Evolutionary conservation across 306 rosid species (phyloP), one percentile per base, ranked within the genome.

Genomic region (Abrus precatorius): DNA sequence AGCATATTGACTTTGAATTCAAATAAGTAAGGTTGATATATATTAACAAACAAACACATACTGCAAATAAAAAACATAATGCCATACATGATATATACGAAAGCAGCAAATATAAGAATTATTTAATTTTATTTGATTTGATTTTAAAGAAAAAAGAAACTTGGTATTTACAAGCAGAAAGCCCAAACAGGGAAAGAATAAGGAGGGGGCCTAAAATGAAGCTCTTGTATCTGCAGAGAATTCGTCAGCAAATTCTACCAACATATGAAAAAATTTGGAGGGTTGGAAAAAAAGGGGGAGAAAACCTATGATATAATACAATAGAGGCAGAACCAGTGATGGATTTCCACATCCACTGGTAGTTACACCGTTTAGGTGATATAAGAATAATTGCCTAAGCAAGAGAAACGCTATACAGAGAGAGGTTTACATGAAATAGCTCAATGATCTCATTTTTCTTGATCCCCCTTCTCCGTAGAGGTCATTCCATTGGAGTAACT

Each of bases 381-480:
- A 64, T 57, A 32, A 52, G 81, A 84, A 84, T 86, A 87, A 91
- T 64, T 55, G 50, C 66, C 85, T 76, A 80, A 56, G 80, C 80
- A 82, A 85, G 77, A 47, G 78, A 47, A 85, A 72, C 72, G 69
- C 89, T 90, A 90, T 88, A 91, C 89, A 85, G 82, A 48, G 82
- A 48, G 74, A 63, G 82, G 78, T 83, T 92, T 91, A 96, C 97
- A 96, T 93, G 90, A 96, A 96, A 85, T 96, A 96, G 90, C 99
- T 96, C 80, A 96, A 75, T 40, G 97, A 88, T 82, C 78, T 92
- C 95, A 87, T 91, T 90, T 92, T 92, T 80, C 99, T 93, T 4
- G 98, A 96, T 55, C 99, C 99, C 14, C 98, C 99, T 87, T 96
- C 99, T 67, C 99, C 99, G 20, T 96, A 96, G 41, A 96, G 85